Conservation (phyloP, 805 yeast genomes). For the Alloascoidea africana region DNA sequence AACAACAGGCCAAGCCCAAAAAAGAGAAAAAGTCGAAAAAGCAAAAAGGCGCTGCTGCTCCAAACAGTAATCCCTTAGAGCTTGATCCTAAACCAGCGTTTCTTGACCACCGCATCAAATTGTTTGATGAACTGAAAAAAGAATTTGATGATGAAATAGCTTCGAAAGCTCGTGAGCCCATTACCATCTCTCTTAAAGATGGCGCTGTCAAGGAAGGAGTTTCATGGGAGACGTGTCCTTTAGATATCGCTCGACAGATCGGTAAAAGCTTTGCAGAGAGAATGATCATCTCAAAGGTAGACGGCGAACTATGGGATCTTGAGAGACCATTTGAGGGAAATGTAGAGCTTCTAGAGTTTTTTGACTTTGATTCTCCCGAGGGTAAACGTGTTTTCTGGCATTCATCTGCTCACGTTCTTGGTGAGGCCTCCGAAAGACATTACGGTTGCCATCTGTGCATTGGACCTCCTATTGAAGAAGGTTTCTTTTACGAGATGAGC, state of each 20-base stretch:
- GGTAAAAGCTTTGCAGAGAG: slow-evolving; percentile 82
- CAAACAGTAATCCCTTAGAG: slow-evolving; percentile 25
- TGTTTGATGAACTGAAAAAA: slow-evolving; percentile 70
- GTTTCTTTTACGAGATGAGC: slow-evolving; percentile 94
- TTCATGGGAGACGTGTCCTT: slow-evolving; percentile 83
- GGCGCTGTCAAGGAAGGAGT: slow-evolving; percentile 68
- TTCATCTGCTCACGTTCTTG: slow-evolving; percentile 94
- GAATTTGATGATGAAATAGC: slow-evolving; percentile 64
- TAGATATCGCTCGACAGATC: slow-evolving; percentile 69
- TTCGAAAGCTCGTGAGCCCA: slow-evolving; percentile 41
- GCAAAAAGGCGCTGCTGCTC: slow-evolving; percentile 24
- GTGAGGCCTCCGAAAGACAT: slow-evolving; percentile 96
- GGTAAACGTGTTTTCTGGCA: slow-evolving; percentile 98
- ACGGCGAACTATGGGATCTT: slow-evolving; percentile 89
- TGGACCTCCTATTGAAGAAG: slow-evolving; percentile 97
- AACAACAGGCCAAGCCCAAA: slow-evolving; percentile 10
- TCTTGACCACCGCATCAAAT: slow-evolving; percentile 58
- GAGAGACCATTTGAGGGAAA: slow-evolving; percentile 81
- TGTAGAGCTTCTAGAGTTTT: slow-evolving; percentile 48
- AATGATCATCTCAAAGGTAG: slow-evolving; percentile 81
- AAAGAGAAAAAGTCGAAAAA: slow-evolving; percentile 21
- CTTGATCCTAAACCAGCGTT: slow-evolving; percentile 75
- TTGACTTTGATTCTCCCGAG: slow-evolving; percentile 87
- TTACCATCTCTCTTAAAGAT: slow-evolving; percentile 74
- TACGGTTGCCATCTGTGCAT: slow-evolving; percentile 83